Evolutionary conservation across 2,329 filamentous ascomycete species (phyloP), one percentile per base, ranked within the genome.

Genomic region (Stachybotrys echinatus): DNA sequence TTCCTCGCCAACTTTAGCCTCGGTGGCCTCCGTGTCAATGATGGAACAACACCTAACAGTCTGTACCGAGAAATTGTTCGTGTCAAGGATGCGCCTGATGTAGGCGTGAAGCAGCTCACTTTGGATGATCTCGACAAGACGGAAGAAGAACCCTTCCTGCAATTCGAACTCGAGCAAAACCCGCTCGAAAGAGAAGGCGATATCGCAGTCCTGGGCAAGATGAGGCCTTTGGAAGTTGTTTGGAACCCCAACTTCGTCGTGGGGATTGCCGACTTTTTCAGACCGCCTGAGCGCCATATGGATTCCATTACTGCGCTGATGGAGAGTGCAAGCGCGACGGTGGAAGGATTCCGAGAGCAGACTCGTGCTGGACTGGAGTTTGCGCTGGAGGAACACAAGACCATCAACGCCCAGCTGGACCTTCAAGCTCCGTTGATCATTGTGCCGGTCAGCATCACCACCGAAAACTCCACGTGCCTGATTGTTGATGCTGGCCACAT

Each of bases 401-500:
- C 94, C 2, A 87, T 99, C 65, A 96, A 99, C 61, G 92, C 92
- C 14, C 90, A 97, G 59, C 77, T 99, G 42, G 94, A 99, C 66
- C 81, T 99, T 12, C 92, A 96, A 64, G 94, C 94, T 1, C 94
- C 94, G 34, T 81, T 99, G 2, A 95, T 99, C 57, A 97, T 99
- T 55, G 83, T 99, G 10, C 94, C 94, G 0, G 91, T 97, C 63
- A 96, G 88, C 61, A 94, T 99, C 51, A 92, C 87, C 1, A 81
- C 85, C 20, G 77, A 85, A 60, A 85, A 82, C 53, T 90, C 89
- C 1, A 88, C 90, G 5, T 99, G 94, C 62, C 75, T 99, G 52
- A 96, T 99, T 57, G 72, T 99, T 2, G 94, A 99, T 71, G 94
- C 94, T 39, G 94, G 94, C 76, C 94, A 97, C 63, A 91, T 94